These are phyloP conservation scores for Prunus yedoensis DNA, from an alignment of 331 rosid genomes.

Conservation along the genomic window DNA sequence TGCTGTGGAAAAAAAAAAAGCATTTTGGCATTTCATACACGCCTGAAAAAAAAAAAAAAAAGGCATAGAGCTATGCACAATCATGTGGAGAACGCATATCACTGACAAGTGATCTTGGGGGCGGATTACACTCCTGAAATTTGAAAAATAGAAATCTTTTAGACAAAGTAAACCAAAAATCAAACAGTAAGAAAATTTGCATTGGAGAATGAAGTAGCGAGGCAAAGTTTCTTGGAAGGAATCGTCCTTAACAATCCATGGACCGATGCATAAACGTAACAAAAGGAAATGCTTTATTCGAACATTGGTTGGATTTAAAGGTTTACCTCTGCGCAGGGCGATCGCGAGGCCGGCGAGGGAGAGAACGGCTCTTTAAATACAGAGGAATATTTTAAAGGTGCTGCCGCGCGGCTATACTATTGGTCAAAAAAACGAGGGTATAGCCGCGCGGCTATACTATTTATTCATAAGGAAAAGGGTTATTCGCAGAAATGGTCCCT, in stretches of 20 bases:
- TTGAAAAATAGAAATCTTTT: not conserved
- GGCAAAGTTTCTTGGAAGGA: not conserved
- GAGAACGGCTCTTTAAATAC: no score
- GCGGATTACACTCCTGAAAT: not conserved
- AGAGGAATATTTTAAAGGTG: rapidly evolving
- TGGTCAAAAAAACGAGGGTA: no score
- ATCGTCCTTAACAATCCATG: not conserved
- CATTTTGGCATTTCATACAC: not conserved
- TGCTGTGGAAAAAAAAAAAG: not conserved
- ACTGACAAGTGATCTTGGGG: not conserved
- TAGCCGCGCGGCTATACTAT: no score
- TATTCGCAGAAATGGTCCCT: no score
- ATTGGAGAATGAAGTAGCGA: not conserved
- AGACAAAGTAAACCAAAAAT: not conserved
- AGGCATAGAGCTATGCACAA: no score
- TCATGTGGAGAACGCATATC: not conserved
- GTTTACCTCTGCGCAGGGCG: not conserved
- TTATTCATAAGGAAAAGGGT: no score
- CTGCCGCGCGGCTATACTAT: no score
- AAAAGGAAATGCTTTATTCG: not conserved
- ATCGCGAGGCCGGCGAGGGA: no score
- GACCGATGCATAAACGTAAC: not conserved
- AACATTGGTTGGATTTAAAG: slow-evolving; percentile 5
- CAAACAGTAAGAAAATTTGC: not conserved
- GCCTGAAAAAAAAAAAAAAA: no score